A percentile compares a stretch with the other conserved stretches of the same genome.
Evolutionary conservation across 208 protist genomes (phyloP).

Genomic region (Acanthamoeba sp.): DNA sequence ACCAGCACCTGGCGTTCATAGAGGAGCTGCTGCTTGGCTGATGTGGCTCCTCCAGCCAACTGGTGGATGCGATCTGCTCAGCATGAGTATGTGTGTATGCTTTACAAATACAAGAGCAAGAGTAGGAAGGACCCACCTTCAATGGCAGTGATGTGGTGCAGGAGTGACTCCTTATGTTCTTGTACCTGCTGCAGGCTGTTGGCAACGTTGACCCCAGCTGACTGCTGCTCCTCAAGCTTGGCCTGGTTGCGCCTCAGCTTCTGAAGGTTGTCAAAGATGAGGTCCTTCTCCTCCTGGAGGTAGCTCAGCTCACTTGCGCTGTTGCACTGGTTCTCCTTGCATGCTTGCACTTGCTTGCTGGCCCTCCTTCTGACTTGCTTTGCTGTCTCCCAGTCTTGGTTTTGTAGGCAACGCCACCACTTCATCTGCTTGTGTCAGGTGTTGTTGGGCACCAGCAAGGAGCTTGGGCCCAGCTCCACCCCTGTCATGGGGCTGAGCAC

Average conservation of each 20-base stretch:
- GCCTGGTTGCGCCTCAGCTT: conserved; percentile 15
- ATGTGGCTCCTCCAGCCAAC: too few species aligned
- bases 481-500: too few species aligned
- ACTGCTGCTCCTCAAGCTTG: neutral
- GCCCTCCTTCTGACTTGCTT: neutral
- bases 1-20: too few species aligned
- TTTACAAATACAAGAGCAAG: too few species aligned
- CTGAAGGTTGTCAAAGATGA: conserved; percentile 3
- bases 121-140: neutral
- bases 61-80: too few species aligned
- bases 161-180: neutral
- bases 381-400: neutral
- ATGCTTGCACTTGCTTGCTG: neutral
- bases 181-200: neutral
- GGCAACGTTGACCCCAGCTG: neutral
- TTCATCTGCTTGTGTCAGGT: neutral
- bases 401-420: neutral
- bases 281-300: neutral
- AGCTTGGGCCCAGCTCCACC: too few species aligned
- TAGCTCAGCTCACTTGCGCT: neutral
- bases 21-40: too few species aligned
- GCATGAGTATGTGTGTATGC: too few species aligned
- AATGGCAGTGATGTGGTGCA: neutral
- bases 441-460: neutral
- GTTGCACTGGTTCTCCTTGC: neutral